phyloP scores from a whole-genome alignment of 2,329 filamentous ascomycete species.

The Fusarium tuaranense region DNA sequence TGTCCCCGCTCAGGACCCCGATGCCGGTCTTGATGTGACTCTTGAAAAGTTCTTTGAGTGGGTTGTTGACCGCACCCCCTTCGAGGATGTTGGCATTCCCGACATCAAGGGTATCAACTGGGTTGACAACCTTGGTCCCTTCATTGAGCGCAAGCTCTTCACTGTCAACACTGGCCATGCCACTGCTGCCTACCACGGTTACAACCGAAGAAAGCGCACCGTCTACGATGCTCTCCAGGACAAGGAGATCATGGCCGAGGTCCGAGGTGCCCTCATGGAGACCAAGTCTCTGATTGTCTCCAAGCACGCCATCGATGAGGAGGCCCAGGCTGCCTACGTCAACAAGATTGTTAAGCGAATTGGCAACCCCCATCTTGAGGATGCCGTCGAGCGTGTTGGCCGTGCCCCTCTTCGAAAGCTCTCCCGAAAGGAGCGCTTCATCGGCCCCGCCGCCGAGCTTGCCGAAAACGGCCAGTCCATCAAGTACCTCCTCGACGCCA shows the following conservation, averaged over 20 bases:
- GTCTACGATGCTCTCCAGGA: slow-evolving; percentile 92
- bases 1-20: slow-evolving; percentile 86
- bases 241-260: slow-evolving; percentile 80
- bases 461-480: slow-evolving; percentile 83
- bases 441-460: slow-evolving; percentile 90
- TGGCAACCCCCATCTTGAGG: slow-evolving; percentile 91
- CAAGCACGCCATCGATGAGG: slow-evolving; percentile 83
- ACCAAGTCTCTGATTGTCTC: slow-evolving; percentile 86
- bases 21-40: slow-evolving; percentile 87
- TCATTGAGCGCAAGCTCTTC: slow-evolving; percentile 99
- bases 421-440: slow-evolving; percentile 93
- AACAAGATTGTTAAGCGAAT: slow-evolving; percentile 93
- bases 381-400: slow-evolving; percentile 94
- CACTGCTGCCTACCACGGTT: slow-evolving; percentile 94
- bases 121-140: slow-evolving; percentile 91
- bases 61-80: slow-evolving; percentile 92
- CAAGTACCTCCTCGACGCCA: slow-evolving; percentile 80
- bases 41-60: slow-evolving; percentile 99
- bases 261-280: slow-evolving; percentile 84
- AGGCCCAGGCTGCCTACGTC: slow-evolving; percentile 88
- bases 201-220: slow-evolving; percentile 85
- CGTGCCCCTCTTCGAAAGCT: slow-evolving; percentile 95
- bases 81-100: slow-evolving; percentile 74
- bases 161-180: slow-evolving; percentile 99
- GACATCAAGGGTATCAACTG: slow-evolving; percentile 90